Evolutionary conservation across 129 eudicot genomes (phyloP), one percentile per base, ranked within the genome.

Genomic region (Pittosporum tobira): DNA sequence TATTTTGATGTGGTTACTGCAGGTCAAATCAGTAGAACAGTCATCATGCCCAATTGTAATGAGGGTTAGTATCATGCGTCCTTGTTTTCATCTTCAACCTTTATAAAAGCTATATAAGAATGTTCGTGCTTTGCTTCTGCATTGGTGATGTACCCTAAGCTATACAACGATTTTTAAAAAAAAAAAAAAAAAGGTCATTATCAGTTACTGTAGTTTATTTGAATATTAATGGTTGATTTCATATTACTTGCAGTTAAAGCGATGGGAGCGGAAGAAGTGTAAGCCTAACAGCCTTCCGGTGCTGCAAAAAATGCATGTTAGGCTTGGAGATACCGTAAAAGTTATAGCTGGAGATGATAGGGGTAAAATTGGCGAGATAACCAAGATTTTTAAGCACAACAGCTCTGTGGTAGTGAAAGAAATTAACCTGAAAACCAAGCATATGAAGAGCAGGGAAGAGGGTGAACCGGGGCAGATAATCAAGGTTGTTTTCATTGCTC

Each of bases 211-310:
- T 34, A 34, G 40, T 6, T 6, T 34, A 16, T 28, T 16, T 53
- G 0, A 53, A 16, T 40, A 14, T 48, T 6, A 48, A 4, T 0
- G 38, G 40, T 50, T 53, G 42, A 36, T 51, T 37, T 19, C 28
- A 36, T 56, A 34, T 40, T 12, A 59, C 31, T 63, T 70, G 66
- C 88, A 91, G 98, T 74, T 86, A 57, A 91, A 87, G 76, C 78
- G 78, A 43, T 90, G 98, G 98, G 98, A 91, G 70, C 69, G 94
- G 73, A 91, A 80, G 70, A 79, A 91, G 48, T 86, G 95, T 84
- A 91, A 91, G 62, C 95, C 98, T 44, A 91, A 91, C 91, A 78
- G 98, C 56, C 90, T 86, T 51, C 98, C 98, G 11, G 65, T 80
- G 47, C 61, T 91, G 15, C 95, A 83, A 60, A 87, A 91, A 57